phyloP scores from a whole-genome alignment of 495 filamentous ascomycete genomes.

The Jackrogersella minutella region DNA sequence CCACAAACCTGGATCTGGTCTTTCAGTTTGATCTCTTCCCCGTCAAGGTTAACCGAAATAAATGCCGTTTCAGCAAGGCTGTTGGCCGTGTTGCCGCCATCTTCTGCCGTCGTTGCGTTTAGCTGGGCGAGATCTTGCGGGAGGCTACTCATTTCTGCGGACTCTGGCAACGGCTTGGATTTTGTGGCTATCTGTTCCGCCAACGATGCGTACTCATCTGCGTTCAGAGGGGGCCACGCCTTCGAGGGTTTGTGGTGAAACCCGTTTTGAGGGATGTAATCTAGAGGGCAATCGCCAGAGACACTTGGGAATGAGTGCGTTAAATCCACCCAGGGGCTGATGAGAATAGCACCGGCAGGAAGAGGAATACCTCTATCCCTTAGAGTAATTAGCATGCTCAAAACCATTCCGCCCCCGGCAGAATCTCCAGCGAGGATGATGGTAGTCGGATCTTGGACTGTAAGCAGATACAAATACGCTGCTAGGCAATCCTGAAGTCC shows the following conservation, averaged over 20 bases:
- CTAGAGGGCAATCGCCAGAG: conserved; percentile 70
- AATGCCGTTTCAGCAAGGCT: conserved; percentile 51
- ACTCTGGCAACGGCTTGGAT: conserved; percentile 13
- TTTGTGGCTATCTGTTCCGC: conserved; percentile 53
- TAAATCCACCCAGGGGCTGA: conserved; percentile 93
- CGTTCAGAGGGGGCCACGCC: conserved; percentile 90
- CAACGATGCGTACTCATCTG: conserved; percentile 62
- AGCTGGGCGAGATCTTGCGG: conserved; percentile 30
- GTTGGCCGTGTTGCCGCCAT: conserved; percentile 18
- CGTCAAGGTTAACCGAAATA: conserved; percentile 73
- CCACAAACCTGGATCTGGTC: conserved; percentile 81
- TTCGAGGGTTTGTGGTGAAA: conserved; percentile 85
- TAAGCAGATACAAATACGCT: conserved; percentile 82
- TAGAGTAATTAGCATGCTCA: conserved; percentile 79
- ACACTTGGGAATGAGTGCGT: conserved; percentile 95
- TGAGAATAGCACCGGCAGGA: conserved; percentile 87
- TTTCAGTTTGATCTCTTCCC: conserved; percentile 72
- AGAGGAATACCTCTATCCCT: conserved; percentile 82
- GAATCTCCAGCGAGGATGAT: conserved; percentile 89
- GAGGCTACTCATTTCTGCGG: conserved; percentile 32
- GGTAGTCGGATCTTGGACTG: conserved; percentile 73
- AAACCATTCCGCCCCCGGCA: conserved; percentile 86
- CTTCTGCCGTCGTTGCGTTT: conserved; percentile 7
- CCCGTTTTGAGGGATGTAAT: conserved; percentile 87
- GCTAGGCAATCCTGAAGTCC: conserved; percentile 88